Conservation (phyloP, 2,329 filamentous ascomycete genomes). For the Cercospora sp. region DNA sequence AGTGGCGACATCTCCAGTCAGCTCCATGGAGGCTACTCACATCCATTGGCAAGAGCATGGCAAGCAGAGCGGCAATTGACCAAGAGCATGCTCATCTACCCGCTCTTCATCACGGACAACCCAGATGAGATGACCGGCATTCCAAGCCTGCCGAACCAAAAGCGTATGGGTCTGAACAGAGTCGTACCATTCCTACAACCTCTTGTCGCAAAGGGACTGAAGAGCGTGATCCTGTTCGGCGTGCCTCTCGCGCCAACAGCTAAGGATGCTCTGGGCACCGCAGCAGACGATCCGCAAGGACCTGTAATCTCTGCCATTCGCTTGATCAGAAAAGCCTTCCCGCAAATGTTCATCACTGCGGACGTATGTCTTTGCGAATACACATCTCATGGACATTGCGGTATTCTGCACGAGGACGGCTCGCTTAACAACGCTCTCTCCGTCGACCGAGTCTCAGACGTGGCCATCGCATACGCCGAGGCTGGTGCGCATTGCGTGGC, state of each 20-base stretch:
- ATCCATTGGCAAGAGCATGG: constrained; percentile 53
- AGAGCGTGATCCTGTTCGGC: constrained; percentile 92
- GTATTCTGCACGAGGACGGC: constrained; percentile 89
- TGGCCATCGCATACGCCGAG: constrained; percentile 95
- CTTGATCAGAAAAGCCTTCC: constrained; percentile 79
- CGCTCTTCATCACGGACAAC: constrained; percentile 91
- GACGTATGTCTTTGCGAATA: constrained; percentile 99
- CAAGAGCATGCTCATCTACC: constrained; percentile 94
- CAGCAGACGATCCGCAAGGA: constrained; percentile 88
- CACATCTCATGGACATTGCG: constrained; percentile 95
- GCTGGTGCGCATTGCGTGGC: constrained; percentile 96
- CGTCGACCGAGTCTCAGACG: constrained; percentile 91
- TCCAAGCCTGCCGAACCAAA: constrained; percentile 85
- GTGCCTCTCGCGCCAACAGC: constrained; percentile 77
- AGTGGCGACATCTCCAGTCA: constrained; percentile 54
- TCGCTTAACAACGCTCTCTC: constrained; percentile 90
- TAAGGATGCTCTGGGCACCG: constrained; percentile 89
- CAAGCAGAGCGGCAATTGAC: constrained; percentile 55
- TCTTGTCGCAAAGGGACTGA: constrained; percentile 83
- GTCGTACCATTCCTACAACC: constrained; percentile 81
- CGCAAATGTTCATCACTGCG: constrained; percentile 83
- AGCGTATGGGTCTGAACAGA: constrained; percentile 83
- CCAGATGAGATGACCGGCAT: constrained; percentile 90
- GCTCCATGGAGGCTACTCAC: constrained; percentile 54
- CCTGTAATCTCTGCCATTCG: constrained; percentile 87